These are phyloP conservation scores for Nepenthes gracilis DNA, from an alignment of 148 eudicot species.

Conservation along the genomic window DNA sequence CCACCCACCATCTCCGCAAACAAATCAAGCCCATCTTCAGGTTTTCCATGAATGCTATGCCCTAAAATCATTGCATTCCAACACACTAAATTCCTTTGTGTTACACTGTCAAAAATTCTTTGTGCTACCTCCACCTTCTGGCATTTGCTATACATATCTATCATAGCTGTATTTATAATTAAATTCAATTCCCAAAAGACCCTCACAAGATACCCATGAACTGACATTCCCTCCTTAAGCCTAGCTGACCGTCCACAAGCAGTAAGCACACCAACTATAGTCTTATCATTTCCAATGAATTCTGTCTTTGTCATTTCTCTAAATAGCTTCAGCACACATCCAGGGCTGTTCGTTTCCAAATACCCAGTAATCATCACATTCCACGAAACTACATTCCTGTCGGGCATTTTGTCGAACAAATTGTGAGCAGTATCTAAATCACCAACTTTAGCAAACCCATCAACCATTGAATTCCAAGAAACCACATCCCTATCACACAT, in stretches of 20 bases:
- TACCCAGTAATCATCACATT: constrained; percentile 55
- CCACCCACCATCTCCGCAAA: constrained; percentile 32
- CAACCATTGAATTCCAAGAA: constrained; percentile 53
- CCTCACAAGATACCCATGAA: constrained; percentile 42
- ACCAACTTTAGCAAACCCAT: constrained; percentile 42
- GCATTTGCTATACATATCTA: constrained; percentile 78
- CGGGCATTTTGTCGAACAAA: constrained; percentile 51
- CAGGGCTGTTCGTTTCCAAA: constrained; percentile 42
- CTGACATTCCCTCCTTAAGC: constrained; percentile 57
- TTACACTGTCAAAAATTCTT: constrained; percentile 40
- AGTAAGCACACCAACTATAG: constrained; percentile 38
- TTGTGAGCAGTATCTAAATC: constrained; percentile 35
- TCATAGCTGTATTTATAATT: constrained; percentile 41
- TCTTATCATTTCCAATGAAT: constrained; percentile 28
- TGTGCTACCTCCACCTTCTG: constrained; percentile 40
- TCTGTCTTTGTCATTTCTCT: constrained; percentile 42
- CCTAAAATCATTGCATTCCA: constrained; percentile 87
- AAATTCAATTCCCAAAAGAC: constrained; percentile 19
- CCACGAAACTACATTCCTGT: constrained; percentile 64
- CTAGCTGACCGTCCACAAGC: constrained; percentile 76
- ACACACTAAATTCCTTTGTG: constrained; percentile 45
- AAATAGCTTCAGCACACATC: constrained; percentile 51
- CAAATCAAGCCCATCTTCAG: constrained; percentile 51
- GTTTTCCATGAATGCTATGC: constrained; percentile 58
- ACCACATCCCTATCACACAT: constrained; percentile 40